Percentiles rank a stretch among this genome's conserved stretches.
phyloP scores from a whole-genome alignment of 305 asterid genomes.

The Salvia sclarea region DNA sequence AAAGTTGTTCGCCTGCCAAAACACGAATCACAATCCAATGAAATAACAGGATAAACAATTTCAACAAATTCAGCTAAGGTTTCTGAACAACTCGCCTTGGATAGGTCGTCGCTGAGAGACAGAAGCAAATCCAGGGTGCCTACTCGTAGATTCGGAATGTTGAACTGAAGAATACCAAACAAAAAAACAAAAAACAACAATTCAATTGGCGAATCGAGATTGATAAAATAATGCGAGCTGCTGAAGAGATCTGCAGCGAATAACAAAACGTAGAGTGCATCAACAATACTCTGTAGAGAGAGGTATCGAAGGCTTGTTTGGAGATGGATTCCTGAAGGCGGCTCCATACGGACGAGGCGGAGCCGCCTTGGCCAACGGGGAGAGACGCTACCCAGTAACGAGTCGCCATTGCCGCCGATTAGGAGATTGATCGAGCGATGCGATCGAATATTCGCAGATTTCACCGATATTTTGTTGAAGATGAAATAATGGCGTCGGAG shows the following conservation, averaged over 20 bases:
- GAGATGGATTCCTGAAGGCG: constrained; percentile 85
- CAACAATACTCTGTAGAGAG: constrained; percentile 65
- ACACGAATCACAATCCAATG: neutral
- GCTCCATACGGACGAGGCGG: constrained; percentile 65
- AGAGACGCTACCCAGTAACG: constrained; percentile 90
- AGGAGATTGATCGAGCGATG: constrained; percentile 9
- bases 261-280: constrained; percentile 11
- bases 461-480: neutral
- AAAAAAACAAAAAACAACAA: neutral
- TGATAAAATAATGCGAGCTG: neutral
- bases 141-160: constrained; percentile 86
- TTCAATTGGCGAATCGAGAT: neutral
- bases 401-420: constrained; percentile 59
- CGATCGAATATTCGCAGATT: constrained; percentile 3
- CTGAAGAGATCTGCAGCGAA: constrained; percentile 29
- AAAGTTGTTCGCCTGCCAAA: constrained; percentile 72
- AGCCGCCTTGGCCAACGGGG: constrained; percentile 54
- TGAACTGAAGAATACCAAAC: constrained; percentile 68
- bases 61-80: constrained; percentile 13
- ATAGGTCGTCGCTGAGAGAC: constrained; percentile 82
- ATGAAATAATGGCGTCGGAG: constrained; percentile 4
- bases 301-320: constrained; percentile 75
- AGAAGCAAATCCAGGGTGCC: constrained; percentile 85
- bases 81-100: constrained; percentile 50
- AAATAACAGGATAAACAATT: neutral